Base-by-base conservation (phyloP, 2,329 filamentous ascomycete species). In the Colletotrichum tropicale region DNA sequence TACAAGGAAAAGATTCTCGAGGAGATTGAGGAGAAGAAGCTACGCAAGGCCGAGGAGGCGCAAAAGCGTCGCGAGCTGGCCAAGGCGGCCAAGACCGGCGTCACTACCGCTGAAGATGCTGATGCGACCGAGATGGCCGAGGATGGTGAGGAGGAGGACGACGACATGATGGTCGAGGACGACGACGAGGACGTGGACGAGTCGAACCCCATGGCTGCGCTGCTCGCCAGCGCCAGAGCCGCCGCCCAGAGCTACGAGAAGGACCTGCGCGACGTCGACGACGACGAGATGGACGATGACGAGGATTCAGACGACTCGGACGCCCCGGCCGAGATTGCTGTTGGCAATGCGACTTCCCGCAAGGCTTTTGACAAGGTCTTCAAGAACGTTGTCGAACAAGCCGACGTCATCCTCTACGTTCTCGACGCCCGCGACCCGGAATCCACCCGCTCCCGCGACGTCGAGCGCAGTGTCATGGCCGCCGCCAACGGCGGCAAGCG, bases 1-100 rank as follows among this genome's bases (percentile, higher is more conserved):
- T 98, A 97, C 90, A 99, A 99, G 88, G 96, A 98, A 85, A 96
- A 94, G 89, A 91, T 99, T 32, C 91, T 99, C 38, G 93, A 96
- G 74, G 96, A 99, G 86, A 98, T 99, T 80, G 97, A 99, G 87
- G 95, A 98, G 86, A 94, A 92, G 81, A 94, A 94, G 82, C 88
- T 93, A 79, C 88, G 91, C 84, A 98, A 96, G 88, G 92, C 92
- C 78, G 96, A 98, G 82, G 95, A 98, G 82, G 90, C 91, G 74
- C 89, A 91, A 84, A 91, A 91, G 82, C 90, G 92, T 80, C 91
- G 91, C 77, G 94, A 98, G 82, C 87, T 95, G 81, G 93, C 93
- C 72, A 94, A 92, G 87, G 92, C 92, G 18, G 90, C 89, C 60
- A 91, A 88, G 85, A 92, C 92, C 3, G 90, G 90, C 52, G 62